phyloP scores from a whole-genome alignment of 441 rosid genomes.

The Populus hybrid region DNA sequence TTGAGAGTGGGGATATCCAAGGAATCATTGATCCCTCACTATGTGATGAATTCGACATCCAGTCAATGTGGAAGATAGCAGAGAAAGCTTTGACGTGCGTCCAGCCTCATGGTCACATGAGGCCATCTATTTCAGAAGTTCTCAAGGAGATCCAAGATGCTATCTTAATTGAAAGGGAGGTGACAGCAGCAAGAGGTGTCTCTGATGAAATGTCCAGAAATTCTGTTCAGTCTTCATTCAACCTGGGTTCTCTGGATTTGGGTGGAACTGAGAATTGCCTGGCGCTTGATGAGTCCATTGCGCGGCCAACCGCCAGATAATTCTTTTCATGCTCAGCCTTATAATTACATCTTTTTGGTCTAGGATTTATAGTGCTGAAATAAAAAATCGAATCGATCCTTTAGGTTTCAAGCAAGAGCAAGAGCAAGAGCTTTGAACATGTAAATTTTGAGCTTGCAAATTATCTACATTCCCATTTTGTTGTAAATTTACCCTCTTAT shows the following conservation, averaged over 20 bases:
- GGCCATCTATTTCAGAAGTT: conserved; percentile 91
- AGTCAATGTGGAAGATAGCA: conserved; percentile 97
- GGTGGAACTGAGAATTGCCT: conserved; percentile 52
- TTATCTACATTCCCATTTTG: not conserved
- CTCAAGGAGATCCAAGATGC: conserved; percentile 95
- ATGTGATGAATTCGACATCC: conserved; percentile 62
- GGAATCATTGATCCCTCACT: conserved; percentile 77
- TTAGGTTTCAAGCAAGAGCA: not conserved
- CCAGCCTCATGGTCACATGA: conserved; percentile 81
- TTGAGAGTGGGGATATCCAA: conserved; percentile 89
- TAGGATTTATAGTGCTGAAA: not conserved
- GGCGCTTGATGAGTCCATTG: conserved; percentile 53
- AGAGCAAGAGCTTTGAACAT: too few species aligned
- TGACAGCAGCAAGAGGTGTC: conserved; percentile 44
- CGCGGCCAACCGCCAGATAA: conserved; percentile 67
- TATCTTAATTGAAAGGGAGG: conserved; percentile 64
- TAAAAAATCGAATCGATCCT: not conserved
- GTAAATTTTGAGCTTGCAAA: not conserved
- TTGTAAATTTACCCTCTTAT: not conserved
- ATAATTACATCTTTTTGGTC: not conserved
- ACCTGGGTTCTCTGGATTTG: conserved; percentile 43
- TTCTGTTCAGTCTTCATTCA: conserved; percentile 66
- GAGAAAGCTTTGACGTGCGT: conserved; percentile 92
- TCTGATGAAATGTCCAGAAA: conserved; percentile 74
- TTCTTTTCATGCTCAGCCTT: not conserved